Base-by-base conservation (phyloP, 495 filamentous ascomycete species). In the Talaromyces proteolyticus region DNA sequence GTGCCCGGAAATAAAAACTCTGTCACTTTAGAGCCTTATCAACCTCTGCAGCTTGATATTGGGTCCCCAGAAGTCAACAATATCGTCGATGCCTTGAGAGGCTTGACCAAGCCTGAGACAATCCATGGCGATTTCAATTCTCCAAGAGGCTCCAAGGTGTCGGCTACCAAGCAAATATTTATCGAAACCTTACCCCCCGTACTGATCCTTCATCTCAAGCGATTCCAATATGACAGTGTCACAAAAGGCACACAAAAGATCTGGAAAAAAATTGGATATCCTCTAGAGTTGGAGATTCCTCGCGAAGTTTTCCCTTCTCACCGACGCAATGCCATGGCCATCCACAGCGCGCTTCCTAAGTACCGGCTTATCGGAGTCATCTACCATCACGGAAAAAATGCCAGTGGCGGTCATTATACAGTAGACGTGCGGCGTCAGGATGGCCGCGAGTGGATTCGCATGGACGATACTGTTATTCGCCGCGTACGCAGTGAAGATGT, bases 191-290 rank as follows among this genome's bases (percentile, higher is more conserved):
- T 97, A 4, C 93, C 93, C 3, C 89, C 91, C 14, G 88, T 97
- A 16, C 80, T 98, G 3, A 93, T 97, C 46, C 79, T 98, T 36
- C 93, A 98, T 60, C 75, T 98, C 8, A 98, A 98, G 67, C 88
- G 94, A 10, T 98, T 98, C 76, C 89, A 96, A 57, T 97, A 94
- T 62, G 90, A 96, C 49, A 87, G 82, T 57, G 75, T 81, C n/a
- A 89, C 87, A 12, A 72, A 73, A 41, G 90, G 91, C 11, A 94
- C 91, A 1, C 87, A 95, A 59, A 98, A 98, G 68, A 95, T 97
- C 52, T 97, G 92, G 92, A 98, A 96, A 74, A 92, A 91, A 68
- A 76, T 98, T 56, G 92, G 89, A 29, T 97, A 98, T 58, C 93
- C 93, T 0, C 74, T 97, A 12, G 90, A 96, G 57, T 78, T 97